Percentiles rank a stretch among this genome's conserved stretches.
phyloP scores from a whole-genome alignment of 345 rosid species.

The Reutealis trisperma region DNA sequence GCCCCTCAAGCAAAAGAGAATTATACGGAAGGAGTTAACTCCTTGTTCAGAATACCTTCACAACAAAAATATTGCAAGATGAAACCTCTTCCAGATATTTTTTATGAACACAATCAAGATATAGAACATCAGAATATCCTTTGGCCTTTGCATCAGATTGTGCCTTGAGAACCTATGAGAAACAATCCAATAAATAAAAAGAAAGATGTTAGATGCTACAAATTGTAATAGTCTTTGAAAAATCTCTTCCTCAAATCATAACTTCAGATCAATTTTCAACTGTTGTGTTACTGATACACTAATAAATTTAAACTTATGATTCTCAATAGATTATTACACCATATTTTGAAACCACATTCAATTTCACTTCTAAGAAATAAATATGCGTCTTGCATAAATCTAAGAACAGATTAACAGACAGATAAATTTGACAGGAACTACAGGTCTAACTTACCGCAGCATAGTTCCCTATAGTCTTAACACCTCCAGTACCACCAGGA shows the following conservation, averaged over 20 bases:
- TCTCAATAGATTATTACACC: background rate
- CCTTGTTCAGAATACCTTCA: conserved; percentile 49
- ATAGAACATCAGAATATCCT: conserved; percentile 91
- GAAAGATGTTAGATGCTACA: background rate
- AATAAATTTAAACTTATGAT: background rate
- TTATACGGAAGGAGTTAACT: background rate
- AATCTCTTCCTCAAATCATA: background rate
- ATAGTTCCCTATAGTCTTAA: conserved; percentile 91
- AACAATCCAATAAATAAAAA: conserved; percentile 5
- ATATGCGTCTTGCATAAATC: background rate
- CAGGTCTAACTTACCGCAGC: conserved; percentile 64
- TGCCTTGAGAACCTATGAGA: conserved; percentile 77
- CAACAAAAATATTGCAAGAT: conserved; percentile 87
- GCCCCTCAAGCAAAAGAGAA: background rate
- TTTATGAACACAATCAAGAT: conserved; percentile 85
- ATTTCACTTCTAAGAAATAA: background rate
- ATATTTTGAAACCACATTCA: background rate
- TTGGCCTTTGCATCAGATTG: conserved; percentile 76
- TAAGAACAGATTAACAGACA: background rate
- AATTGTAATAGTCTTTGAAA: background rate
- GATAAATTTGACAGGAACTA: background rate
- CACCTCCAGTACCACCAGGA: conserved; percentile 98
- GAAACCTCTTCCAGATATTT: conserved; percentile 90
- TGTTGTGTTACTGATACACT: no score
- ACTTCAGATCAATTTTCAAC: background rate